Evolutionary conservation across 768 basidiomycete species (phyloP), one percentile per base, ranked within the genome.

Genomic region (Daedalea quercina): DNA sequence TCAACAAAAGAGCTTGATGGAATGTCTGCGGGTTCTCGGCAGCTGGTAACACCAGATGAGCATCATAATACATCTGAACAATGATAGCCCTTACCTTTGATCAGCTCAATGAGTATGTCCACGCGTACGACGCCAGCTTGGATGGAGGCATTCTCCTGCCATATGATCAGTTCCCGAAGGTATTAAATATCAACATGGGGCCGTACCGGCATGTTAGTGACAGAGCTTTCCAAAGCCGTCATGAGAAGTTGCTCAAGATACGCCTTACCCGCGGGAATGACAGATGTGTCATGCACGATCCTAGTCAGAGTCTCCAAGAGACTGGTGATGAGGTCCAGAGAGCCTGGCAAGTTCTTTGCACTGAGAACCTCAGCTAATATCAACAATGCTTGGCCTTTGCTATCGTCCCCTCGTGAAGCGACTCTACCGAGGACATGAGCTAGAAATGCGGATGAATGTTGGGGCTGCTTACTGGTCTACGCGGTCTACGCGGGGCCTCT

Each of bases 21-120:
- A 94, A 94, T 0, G 91, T 95, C 63, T 97, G 94, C 1, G 95
- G 94, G 61, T 94, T 96, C 42, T 82, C 81, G 2, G 93, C 85
- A 15, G 85, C 94, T 94, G 56, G 4, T 2, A n/a, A 33, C 1
- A n/a, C 13, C 7, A 34, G 24, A 31, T 40, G 15, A 40, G 37
- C 23, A 9, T 37, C 15, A 15, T 19, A 28, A 45, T 19, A 2
- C 33, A 31, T 48, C 8, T 44, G 9, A 12, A 37, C 34, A 56
- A 49, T 11, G 19, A 34, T 15, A n/a, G 40, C 28, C 22, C 73
- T 50, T 62, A 90, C 90, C 81, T 63, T 91, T 75, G 60, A 97
- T 87, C 34, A 94, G 75, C 55, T 94, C 90, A 12, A 96, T 87
- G 20, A 97, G 75, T 2, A 93, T 81, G 60, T 95, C 93, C 44